Conservation (phyloP, 2,329 filamentous ascomycete species). For the Ascochyta fabae region DNA sequence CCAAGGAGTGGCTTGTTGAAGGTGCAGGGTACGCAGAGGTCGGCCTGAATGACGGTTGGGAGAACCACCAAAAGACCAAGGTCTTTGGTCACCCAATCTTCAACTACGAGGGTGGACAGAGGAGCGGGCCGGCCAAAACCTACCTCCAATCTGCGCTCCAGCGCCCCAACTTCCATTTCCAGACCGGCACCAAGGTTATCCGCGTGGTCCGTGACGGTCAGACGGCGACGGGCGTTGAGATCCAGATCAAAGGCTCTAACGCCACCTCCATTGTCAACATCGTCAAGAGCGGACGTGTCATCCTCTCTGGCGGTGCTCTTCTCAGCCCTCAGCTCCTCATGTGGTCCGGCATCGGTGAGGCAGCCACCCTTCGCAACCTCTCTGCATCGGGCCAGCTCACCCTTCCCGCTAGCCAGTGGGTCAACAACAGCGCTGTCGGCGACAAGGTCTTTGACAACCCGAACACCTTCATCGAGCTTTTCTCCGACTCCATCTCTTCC, state of each 20-base stretch:
- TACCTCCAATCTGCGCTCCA: conserved; percentile 59
- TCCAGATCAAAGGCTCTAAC: conserved; percentile 41
- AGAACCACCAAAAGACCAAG: conserved; percentile 52
- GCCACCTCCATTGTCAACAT: conserved; percentile 39
- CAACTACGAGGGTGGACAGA: conserved; percentile 58
- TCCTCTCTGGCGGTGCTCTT: conserved; percentile 44
- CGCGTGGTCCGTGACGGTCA: conserved; percentile 52
- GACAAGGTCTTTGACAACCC: conserved; percentile 63
- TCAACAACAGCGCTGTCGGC: conserved; percentile 59
- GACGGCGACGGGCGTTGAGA: conserved; percentile 53
- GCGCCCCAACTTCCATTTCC: conserved; percentile 44
- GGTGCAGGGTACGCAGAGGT: conserved; percentile 57
- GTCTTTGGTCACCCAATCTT: conserved; percentile 59
- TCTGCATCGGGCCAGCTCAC: conserved; percentile 47
- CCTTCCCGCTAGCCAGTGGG: conserved; percentile 51
- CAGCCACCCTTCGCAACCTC: conserved; percentile 37
- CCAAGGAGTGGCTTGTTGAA: conserved; percentile 59
- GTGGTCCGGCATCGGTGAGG: conserved; percentile 48
- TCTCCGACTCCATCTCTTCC: conserved; percentile 52
- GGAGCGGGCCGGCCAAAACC: conserved; percentile 58
- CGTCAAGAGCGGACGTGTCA: conserved; percentile 36
- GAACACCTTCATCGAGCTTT: conserved; percentile 61
- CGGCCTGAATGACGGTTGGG: conserved; percentile 54
- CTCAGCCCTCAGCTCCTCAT: conserved; percentile 49
- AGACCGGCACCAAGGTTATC: conserved; percentile 54